These are phyloP conservation scores for Chrysoporthe puriensis DNA, from an alignment of 2,329 filamentous ascomycete species.

Conservation along the genomic window DNA sequence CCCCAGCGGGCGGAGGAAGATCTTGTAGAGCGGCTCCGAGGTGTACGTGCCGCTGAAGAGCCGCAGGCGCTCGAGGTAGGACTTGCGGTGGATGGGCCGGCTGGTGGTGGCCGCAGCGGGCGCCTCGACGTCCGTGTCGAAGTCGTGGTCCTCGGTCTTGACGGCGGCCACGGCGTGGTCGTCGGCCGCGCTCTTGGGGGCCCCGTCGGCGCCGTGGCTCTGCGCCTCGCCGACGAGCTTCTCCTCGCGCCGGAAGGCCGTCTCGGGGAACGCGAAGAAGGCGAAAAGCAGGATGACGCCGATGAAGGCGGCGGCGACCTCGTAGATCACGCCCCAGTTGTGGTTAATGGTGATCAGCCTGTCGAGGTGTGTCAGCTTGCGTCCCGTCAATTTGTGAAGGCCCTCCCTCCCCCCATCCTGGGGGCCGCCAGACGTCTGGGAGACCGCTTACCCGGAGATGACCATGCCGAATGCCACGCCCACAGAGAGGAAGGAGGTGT, in stretches of 20 bases:
- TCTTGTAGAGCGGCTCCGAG: conserved; percentile 49
- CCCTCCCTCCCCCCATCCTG: no score
- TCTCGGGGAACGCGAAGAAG: conserved; percentile 60
- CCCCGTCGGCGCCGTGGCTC: conserved; percentile 28
- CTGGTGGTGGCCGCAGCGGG: not conserved
- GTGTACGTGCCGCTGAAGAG: conserved; percentile 49
- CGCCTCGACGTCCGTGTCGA: conserved; percentile 28
- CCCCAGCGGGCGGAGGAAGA: conserved; percentile 54
- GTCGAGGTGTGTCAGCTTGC: conserved; percentile 23
- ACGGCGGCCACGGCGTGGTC: conserved; percentile 15
- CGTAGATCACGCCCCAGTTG: conserved; percentile 56
- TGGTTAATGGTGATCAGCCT: conserved; percentile 53
- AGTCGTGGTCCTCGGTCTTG: conserved; percentile 17
- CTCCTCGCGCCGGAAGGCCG: conserved; percentile 46
- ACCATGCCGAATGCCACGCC: conserved; percentile 49
- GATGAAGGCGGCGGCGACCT: conserved; percentile 54
- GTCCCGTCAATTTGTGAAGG: not conserved
- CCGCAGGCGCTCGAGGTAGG: conserved; percentile 42
- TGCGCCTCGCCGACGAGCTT: conserved; percentile 26
- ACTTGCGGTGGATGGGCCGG: conserved; percentile 32
- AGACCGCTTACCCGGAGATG: conserved; percentile 41
- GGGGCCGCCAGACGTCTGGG: not conserved
- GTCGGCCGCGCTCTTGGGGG: conserved; percentile 23
- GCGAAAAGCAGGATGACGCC: conserved; percentile 51
- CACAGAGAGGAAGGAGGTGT: conserved; percentile 45